These are phyloP conservation scores for Cercophora scortea DNA, from an alignment of 495 filamentous ascomycete genomes.

Conservation along the genomic window DNA sequence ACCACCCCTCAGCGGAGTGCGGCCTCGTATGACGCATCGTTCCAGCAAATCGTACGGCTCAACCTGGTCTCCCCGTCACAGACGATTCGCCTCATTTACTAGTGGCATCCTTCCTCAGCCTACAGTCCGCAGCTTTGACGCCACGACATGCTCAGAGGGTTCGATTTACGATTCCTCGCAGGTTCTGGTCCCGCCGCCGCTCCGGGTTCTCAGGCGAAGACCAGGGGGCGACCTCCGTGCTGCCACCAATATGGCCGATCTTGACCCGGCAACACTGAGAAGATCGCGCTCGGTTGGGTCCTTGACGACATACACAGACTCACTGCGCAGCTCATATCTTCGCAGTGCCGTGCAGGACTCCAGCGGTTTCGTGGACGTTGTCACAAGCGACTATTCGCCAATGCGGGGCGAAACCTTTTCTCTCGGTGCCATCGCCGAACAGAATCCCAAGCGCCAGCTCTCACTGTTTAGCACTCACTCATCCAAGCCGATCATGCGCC, in stretches of 20 bases:
- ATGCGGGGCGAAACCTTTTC: slow-evolving; percentile 41
- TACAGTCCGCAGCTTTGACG: slow-evolving; percentile 53
- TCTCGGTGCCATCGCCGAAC: slow-evolving; percentile 48
- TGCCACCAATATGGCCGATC: slow-evolving; percentile 63
- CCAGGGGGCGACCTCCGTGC: slow-evolving; percentile 86
- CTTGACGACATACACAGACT: slow-evolving; percentile 60
- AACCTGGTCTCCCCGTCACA: slow-evolving; percentile 27
- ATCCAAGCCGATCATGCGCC: slow-evolving; percentile 67
- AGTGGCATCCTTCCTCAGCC: slow-evolving; percentile 57
- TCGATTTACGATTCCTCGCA: slow-evolving; percentile 25
- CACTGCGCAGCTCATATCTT: slow-evolving; percentile 54
- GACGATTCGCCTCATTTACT: slow-evolving; percentile 59
- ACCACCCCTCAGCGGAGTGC: slow-evolving; percentile 27
- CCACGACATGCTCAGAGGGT: slow-evolving; percentile 44
- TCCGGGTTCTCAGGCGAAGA: slow-evolving; percentile 66
- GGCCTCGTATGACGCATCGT: slow-evolving; percentile 27
- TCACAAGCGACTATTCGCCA: slow-evolving; percentile 32
- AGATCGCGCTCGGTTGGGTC: slow-evolving; percentile 68
- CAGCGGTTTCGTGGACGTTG: slow-evolving; percentile 36
- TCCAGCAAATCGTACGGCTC: slow-evolving; percentile 34
- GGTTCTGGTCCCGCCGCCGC: slow-evolving; percentile 35
- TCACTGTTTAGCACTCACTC: slow-evolving; percentile 70
- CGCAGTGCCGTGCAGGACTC: slow-evolving; percentile 28
- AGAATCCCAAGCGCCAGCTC: slow-evolving; percentile 31
- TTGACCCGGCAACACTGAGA: slow-evolving; percentile 43